These are phyloP conservation scores for Paralagenidium karlingii DNA, from an alignment of 352 stramenopile species.

Conservation along the genomic window DNA sequence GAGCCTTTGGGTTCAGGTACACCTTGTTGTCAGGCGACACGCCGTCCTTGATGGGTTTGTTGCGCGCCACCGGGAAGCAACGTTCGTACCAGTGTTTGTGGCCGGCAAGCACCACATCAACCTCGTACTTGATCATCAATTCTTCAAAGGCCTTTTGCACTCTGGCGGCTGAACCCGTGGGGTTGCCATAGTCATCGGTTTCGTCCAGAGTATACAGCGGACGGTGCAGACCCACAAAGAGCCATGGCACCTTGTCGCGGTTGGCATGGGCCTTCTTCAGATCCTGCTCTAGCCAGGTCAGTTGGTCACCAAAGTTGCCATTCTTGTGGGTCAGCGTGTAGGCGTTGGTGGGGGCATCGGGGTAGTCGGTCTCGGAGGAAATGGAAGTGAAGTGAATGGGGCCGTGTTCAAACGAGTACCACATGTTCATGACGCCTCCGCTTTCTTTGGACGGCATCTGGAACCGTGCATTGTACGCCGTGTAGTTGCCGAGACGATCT, in stretches of 20 bases:
- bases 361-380: slow-evolving; percentile 49
- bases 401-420: slow-evolving; percentile 81
- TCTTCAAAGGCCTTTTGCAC: slow-evolving; percentile 31
- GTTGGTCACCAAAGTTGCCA: slow-evolving; percentile 33
- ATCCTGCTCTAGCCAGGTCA: slow-evolving; percentile 33
- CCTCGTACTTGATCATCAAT: slow-evolving; percentile 28
- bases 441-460: slow-evolving; percentile 72
- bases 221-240: slow-evolving; percentile 40
- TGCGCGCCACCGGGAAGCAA: slow-evolving; percentile 31
- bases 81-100: slow-evolving; percentile 32
- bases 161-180: slow-evolving; percentile 15
- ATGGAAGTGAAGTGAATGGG: slow-evolving; percentile 77
- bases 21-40: slow-evolving; percentile 15
- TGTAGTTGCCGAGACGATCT: slow-evolving; percentile 62
- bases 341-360: slow-evolving; percentile 20
- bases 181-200: neutral
- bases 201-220: slow-evolving; percentile 16
- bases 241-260: slow-evolving; percentile 25
- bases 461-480: slow-evolving; percentile 75
- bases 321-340: slow-evolving; percentile 16
- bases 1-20: slow-evolving; percentile 19
- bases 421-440: slow-evolving; percentile 60
- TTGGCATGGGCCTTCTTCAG: slow-evolving; percentile 29
- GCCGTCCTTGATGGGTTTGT: slow-evolving; percentile 17
- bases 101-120: slow-evolving; percentile 21